A percentile compares a stretch with the other conserved stretches of the same genome.
phyloP scores from a whole-genome alignment of 2,329 filamentous ascomycete genomes.

The Colletotrichum karsti region DNA sequence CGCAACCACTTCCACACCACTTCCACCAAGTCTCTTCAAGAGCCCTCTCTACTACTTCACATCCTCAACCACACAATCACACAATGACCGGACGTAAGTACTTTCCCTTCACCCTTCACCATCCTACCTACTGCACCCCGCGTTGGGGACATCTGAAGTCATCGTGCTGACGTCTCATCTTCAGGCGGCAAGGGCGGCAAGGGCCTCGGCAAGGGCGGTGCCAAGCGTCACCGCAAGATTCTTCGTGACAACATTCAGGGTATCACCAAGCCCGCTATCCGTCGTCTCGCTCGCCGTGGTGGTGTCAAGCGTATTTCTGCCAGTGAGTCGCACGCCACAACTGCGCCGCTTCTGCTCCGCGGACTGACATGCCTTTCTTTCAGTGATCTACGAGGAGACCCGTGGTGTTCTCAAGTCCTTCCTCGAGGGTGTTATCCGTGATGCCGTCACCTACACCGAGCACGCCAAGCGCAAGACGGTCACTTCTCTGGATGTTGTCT shows the following conservation, averaged over 20 bases:
- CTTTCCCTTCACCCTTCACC: no score
- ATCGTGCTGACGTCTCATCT: no score
- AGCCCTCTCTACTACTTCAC: neutral
- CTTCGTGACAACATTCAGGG: slow-evolving; percentile 99
- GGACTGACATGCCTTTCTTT: slow-evolving; percentile 28
- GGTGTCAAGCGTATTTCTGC: slow-evolving; percentile 99
- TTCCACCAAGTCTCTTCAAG: neutral
- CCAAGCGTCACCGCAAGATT: slow-evolving; percentile 99
- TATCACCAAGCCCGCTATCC: slow-evolving; percentile 98
- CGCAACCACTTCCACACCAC: neutral
- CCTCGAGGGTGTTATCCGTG: slow-evolving; percentile 80
- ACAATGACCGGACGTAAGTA: slow-evolving; percentile 80
- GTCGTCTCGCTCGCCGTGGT: slow-evolving; percentile 97
- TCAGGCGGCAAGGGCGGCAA: slow-evolving; percentile 97
- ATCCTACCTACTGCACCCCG: no score
- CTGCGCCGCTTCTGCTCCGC: neutral
- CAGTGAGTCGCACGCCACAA: slow-evolving; percentile 62
- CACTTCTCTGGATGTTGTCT: slow-evolving; percentile 74
- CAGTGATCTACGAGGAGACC: slow-evolving; percentile 82
- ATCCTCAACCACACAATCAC: slow-evolving; percentile 31
- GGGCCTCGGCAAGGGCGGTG: slow-evolving; percentile 97
- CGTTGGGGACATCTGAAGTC: no score
- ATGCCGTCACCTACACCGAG: slow-evolving; percentile 81
- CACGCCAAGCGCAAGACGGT: slow-evolving; percentile 86
- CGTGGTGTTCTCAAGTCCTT: slow-evolving; percentile 82